phyloP scores from a whole-genome alignment of 768 basidiomycete species.

The Psilocybe azurescens region DNA sequence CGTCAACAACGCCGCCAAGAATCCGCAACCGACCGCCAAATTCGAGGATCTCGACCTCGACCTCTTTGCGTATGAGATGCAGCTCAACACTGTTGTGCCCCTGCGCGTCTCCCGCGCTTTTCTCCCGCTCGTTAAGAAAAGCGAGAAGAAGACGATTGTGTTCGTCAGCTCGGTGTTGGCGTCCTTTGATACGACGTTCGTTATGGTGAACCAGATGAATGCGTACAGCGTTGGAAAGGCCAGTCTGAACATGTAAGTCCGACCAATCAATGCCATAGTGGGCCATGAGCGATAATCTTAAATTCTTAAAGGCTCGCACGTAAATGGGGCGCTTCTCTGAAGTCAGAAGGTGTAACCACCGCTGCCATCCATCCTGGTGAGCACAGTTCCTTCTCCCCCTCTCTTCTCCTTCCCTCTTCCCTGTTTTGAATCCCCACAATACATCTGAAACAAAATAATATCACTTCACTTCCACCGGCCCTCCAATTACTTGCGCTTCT shows the following conservation, averaged over 20 bases:
- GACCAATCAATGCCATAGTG: too few species aligned
- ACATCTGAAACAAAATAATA: too few species aligned
- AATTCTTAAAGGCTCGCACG: conserved; percentile 30
- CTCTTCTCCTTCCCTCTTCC: too few species aligned
- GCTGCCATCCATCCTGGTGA: conserved; percentile 29
- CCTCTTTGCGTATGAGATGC: conserved; percentile 22
- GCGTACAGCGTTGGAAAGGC: conserved; percentile 26
- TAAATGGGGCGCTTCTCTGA: conserved; percentile 29
- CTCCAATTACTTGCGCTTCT: too few species aligned
- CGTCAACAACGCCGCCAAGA: conserved; percentile 26
- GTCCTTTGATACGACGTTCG: conserved; percentile 18
- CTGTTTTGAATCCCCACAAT: too few species aligned
- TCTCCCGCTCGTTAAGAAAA: conserved; percentile 26
- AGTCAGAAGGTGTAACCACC: conserved; percentile 26
- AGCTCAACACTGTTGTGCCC: conserved; percentile 24
- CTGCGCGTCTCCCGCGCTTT: conserved; percentile 26
- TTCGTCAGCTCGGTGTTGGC: conserved; percentile 28
- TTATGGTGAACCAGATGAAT: conserved; percentile 20
- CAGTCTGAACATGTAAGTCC: conserved; percentile 28
- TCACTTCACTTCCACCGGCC: too few species aligned
- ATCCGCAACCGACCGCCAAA: conserved; percentile 19
- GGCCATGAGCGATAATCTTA: too few species aligned
- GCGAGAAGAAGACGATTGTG: conserved; percentile 26
- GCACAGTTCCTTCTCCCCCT: too few species aligned
- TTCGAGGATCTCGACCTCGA: conserved; percentile 29